Evolutionary conservation across 179 eudicot species (phyloP).

Genomic region (Silene vulgaris): DNA sequence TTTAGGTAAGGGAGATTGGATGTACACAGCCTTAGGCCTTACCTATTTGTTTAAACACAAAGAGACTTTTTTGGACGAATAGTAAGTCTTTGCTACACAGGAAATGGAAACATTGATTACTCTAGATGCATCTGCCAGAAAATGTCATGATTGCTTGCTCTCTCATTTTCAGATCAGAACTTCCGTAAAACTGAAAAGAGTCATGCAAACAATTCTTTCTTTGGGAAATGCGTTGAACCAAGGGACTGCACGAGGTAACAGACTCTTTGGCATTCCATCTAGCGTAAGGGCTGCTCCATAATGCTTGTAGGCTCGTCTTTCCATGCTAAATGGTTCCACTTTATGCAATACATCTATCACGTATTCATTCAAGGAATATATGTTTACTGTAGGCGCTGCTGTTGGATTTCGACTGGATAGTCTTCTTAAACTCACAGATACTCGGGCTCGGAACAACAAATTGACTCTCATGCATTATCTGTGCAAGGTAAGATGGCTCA

Average conservation of each 20-base stretch:
- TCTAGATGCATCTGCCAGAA: not conserved
- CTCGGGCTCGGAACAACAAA: constrained; percentile 78
- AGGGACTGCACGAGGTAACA: constrained; percentile 82
- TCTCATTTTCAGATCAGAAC: constrained; percentile 59
- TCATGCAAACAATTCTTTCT: constrained; percentile 85
- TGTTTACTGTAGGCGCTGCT: constrained; percentile 58
- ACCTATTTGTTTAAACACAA: not conserved
- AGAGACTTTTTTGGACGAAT: not conserved
- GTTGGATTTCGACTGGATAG: constrained; percentile 91
- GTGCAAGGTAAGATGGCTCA: constrained; percentile 58
- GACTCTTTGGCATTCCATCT: not conserved
- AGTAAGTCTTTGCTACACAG: not conserved
- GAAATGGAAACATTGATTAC: not conserved
- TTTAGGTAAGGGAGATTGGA: not conserved
- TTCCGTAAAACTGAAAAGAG: constrained; percentile 67
- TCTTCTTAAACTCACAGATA: constrained; percentile 84
- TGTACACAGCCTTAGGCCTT: not conserved
- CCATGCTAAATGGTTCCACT: constrained; percentile 7
- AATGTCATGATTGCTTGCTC: constrained; percentile 19
- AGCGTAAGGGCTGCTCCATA: not conserved
- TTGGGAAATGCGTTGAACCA: constrained; percentile 92
- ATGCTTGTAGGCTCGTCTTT: constrained; percentile 5
- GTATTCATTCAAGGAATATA: not conserved
- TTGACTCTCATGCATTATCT: constrained; percentile 97
- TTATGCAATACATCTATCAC: not conserved